Evolutionary conservation across 768 basidiomycete species (phyloP), one percentile per base, ranked within the genome.

Genomic region (Naganishia friedmannii): DNA sequence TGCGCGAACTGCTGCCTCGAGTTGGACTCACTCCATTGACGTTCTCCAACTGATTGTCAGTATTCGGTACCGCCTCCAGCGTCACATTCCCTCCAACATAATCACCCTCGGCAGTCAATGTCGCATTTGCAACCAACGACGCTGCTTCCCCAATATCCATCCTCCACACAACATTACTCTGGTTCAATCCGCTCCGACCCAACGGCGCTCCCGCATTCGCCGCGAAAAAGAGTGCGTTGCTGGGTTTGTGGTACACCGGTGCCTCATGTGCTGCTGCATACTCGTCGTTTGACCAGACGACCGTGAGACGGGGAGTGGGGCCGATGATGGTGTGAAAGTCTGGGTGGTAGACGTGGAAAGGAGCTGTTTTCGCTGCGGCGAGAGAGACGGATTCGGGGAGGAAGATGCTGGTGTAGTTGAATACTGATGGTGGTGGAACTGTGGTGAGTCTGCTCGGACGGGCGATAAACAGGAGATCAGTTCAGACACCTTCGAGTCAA

Each of bases 191-290:
- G 60, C 85, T 89, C 75, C 85, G 84, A 8, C 89, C 88, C 1
- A 88, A 83, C 34, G 85, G 67, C 1, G 88, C 89, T 6, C 89
- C 89, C 67, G 85, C 86, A 70, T 87, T 89, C 79, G 87, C 88
- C 6, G 85, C 84, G 75, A 92, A 92, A 82, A 87, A 88, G 1
- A 92, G 83, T 72, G 88, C 86, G 74, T 90, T 86, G n/a, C 87
- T 88, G n/a, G 83, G 84, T 6, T 45, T 28, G 23, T 67, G 66
- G 53, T 67, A 90, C 1, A 91, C 83, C 0, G 89, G 89, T 2
- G 89, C 90, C 80, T 92, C 91, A 76, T 92, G 90, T 21, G 89
- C 90, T 72, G 90, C 87, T 2, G 88, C 88, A 77, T 87, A 88
- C 3, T 84, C 85, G 3, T 85, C 84, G 69, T 87, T 86, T 9